Base-by-base conservation (phyloP, 2,329 filamentous ascomycete genomes). In the Aspergillus eucalypticola region DNA sequence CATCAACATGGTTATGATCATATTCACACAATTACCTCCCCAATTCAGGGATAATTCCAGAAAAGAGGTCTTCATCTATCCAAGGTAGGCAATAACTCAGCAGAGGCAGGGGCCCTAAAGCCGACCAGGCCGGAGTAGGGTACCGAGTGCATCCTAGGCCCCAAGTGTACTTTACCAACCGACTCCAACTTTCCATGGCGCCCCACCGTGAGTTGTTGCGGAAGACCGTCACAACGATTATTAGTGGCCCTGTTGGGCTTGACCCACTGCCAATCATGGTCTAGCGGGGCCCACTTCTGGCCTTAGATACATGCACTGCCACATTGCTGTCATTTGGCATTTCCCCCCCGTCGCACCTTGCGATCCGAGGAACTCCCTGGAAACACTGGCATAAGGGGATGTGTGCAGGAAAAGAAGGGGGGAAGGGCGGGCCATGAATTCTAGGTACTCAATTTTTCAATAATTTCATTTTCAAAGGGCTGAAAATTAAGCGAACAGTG, bases 301-400 rank as follows among this genome's bases (percentile, higher is more conserved):
- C 60, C 64, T 55, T 64, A 65, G 66, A 66, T 67, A 67, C 66
- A 64, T 68, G 66, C 64, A 68, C 65, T 67, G 64, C 67, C 66
- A 68, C 66, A 67, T 52, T 68, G 65, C 62, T 66, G 65, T 65
- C 63, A 61, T 67, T 66, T 64, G 60, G 65, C 65, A 61, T 42
- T 60, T 57, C 51, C 59, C 29, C 29, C 32, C 32, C 51, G 54
- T 56, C 44, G 52, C 48, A 42, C 51, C 39, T 54, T 52, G 50
- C 53, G 13, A 57, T 61, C 57, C 59, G 55, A 64, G 49, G 60
- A 59, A 51, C 52, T 60, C 54, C 54, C 55, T 59, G 54, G 39
- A 53, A 62, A 60, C 38, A 8, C 25, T 32, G 10, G 21, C 10
- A 42, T 41, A 39, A 19, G 39, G 29, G 39, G 29, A 35, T 32